A percentile compares a stretch with the other conserved stretches of the same genome.
phyloP scores from a whole-genome alignment of 441 rosid genomes.

The Euphorbia celastroides region DNA sequence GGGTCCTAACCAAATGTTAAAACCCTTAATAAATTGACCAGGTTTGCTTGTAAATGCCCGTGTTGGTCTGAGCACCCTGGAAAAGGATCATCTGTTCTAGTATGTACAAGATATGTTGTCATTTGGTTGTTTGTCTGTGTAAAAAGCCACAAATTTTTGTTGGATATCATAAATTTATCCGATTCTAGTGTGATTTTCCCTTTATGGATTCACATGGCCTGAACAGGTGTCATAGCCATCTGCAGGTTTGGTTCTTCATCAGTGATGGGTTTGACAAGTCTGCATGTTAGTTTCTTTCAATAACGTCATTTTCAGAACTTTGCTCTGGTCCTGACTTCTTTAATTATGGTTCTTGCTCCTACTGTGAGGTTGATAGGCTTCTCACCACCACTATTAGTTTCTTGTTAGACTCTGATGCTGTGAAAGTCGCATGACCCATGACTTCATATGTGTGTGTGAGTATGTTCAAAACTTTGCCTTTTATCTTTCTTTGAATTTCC shows the following conservation, averaged over 20 bases:
- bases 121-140: no score
- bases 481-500: constrained; percentile 1
- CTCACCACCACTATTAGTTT: constrained; percentile 36
- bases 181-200: constrained; percentile 48
- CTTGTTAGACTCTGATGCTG: constrained; percentile 28
- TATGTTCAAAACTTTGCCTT: background rate
- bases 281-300: no score
- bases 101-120: constrained; percentile 53
- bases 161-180: constrained; percentile 52
- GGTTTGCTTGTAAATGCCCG: constrained; percentile 25
- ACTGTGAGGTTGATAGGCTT: constrained; percentile 49
- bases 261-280: constrained; percentile 36
- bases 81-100: no score
- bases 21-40: constrained; percentile 28
- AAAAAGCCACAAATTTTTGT: no score
- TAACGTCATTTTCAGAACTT: constrained; percentile 41
- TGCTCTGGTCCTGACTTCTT: constrained; percentile 31
- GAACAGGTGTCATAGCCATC: constrained; percentile 43
- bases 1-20: constrained; percentile 33
- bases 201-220: constrained; percentile 57
- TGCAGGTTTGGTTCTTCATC: constrained; percentile 34
- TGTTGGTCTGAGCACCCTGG: constrained; percentile 29
- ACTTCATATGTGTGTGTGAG: no score
- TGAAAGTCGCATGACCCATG: no score
- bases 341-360: constrained; percentile 45